Base-by-base conservation (phyloP, 371 early-diverging fungal species). In the Lichtheimia ornata region DNA sequence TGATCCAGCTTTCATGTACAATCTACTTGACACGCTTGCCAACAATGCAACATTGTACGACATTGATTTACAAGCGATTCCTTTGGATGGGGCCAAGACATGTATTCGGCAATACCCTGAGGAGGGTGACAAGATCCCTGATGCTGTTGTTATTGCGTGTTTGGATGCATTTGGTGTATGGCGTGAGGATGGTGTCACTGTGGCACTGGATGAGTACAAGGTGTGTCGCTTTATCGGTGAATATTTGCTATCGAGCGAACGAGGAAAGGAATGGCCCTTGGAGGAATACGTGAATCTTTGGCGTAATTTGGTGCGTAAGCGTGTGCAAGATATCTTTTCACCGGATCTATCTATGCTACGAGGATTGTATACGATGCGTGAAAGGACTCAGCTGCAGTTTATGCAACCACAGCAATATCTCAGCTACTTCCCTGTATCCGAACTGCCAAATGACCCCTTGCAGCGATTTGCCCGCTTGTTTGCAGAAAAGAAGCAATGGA, bases 401-500 rank as follows among this genome's bases (percentile, higher is more conserved):
- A 58, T 65, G 14, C 60, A 44, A 42, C 55, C n/a, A 9, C 66
- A 72, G 24, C 59, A 52, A 3, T 75, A 73, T 28, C 61, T 86
- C 24, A 73, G 77, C 9, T 80, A 84, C 51, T 83, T 84, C 44
- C 79, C 87, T 5, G 65, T 73, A 1, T 50, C 59, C 4, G 77
- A 78, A 25, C 59, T 86, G n/a, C 71, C 87, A 1, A 66, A 66
- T 15, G 81, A 84, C n/a, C 78, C 84, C 2, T 74, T 80, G 0
- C 66, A 71, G 14, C 72, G 87, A 4, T 86, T 86, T 57, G 72
- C 77, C 5, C 67, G 76, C 0, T 57, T 86, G 9, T 86, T 86
- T 61, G 69, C 76, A 41, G 70, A 72, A 63, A 82, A 84, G 28
- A 61, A 60, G 12, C 66, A 75, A 17, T 86, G 87, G 87, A 69